Percentiles rank a stretch among this genome's conserved stretches.
phyloP scores from a whole-genome alignment of 139 green algal genomes.

The Coccomyxa sp. region DNA sequence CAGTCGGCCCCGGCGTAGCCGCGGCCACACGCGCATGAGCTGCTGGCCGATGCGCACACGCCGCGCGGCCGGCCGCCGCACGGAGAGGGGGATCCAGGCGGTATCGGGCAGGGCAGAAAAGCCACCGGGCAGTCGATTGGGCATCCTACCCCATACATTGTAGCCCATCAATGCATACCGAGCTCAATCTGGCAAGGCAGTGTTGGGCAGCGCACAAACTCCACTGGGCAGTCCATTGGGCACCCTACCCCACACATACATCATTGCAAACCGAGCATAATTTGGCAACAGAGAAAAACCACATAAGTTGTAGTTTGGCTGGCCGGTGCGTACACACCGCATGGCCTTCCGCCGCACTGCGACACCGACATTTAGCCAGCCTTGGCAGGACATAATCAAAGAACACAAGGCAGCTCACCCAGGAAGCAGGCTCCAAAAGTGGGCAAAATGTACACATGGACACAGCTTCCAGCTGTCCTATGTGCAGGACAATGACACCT shows the following conservation, averaged over 20 bases:
- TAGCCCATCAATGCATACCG: background rate
- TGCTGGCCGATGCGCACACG: constrained; percentile 7
- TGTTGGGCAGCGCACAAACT: constrained; percentile 7
- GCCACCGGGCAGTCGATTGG: constrained; percentile 10
- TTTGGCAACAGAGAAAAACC: background rate
- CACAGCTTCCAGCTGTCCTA: too few species aligned
- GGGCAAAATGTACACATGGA: too few species aligned
- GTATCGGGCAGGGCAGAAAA: constrained; percentile 9
- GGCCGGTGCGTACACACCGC: too few species aligned
- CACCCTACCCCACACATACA: constrained; percentile 4
- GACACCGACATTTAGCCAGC: too few species aligned
- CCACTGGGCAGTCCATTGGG: constrained; percentile 9
- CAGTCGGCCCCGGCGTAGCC: constrained; percentile 15
- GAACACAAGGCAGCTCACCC: too few species aligned
- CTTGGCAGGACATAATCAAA: too few species aligned
- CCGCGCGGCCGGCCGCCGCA: constrained; percentile 14
- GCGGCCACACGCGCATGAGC: constrained; percentile 2
- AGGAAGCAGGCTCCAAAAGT: too few species aligned
- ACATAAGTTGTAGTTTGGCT: background rate
- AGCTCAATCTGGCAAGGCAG: background rate
- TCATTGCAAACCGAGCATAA: background rate
- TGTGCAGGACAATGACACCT: too few species aligned
- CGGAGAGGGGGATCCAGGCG: constrained; percentile 14
- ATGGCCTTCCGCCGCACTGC: too few species aligned
- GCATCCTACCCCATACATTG: constrained; percentile 1